Evolutionary conservation across 495 filamentous ascomycete species (phyloP), one percentile per base, ranked within the genome.

Genomic region (Aspergillus steynii): DNA sequence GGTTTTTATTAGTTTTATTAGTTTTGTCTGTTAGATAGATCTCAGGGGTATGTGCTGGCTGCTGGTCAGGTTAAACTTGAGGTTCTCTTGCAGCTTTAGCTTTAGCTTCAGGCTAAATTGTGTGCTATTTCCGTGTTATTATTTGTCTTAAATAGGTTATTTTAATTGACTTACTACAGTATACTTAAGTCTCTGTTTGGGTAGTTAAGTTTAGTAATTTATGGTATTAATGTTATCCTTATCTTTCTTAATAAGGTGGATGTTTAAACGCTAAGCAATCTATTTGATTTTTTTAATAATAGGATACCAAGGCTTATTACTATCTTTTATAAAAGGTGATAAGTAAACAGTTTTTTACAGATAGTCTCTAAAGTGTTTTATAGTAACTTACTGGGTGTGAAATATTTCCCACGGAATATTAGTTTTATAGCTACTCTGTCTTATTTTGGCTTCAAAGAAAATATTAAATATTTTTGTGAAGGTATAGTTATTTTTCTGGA

Each of bases 321-420:
- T 53, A 4, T 58, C 53, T 42, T 42, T 42, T 12, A 42, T 42
- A 60, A 74, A 73, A 1, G 56, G 55, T 0, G 66, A 68, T 0
- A 59, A 8, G 29, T 75, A 69, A 0, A 77, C 72, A n/a, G 66
- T 49, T 0, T 47, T 34, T 70, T 71, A 77, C 0, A 73, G 58
- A 0, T 51, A 29, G 15, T 72, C 55, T 0, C 50, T 45, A 5
- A 34, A n/a, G 2, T 53, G 20, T n/a, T 27, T 55, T 60, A 77
- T 61, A 28, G 61, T 59, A 0, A 7, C 15, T 71, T 72, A 76
- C 47, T 76, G 76, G 0, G 60, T 54, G 15, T 65, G 5, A 0
- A 77, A 31, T 0, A 56, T 62, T 0, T 1, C 5, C 5, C 46
- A 61, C 2, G 64, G 9, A 9, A 70, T 14, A 3, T 61, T 56